Evolutionary conservation across 768 basidiomycete genomes (phyloP).

Genomic region (Rhodocollybia butyracea): DNA sequence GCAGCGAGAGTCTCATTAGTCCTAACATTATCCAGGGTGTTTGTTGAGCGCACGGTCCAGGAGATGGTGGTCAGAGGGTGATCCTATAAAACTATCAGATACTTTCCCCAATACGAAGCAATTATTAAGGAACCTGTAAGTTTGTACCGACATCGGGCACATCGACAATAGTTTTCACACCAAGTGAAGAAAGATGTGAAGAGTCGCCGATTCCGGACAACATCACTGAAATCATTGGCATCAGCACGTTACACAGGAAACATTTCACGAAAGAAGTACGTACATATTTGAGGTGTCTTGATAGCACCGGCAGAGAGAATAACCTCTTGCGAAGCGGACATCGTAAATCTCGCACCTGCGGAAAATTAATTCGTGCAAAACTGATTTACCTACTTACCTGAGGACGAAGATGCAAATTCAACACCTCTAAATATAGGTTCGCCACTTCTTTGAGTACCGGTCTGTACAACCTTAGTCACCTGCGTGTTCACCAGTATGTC

Average conservation of each 20-base stretch:
- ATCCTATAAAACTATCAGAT: conserved; percentile 9
- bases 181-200: neutral
- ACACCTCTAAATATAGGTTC: conserved; percentile 15
- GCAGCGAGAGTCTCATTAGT: conserved; percentile 11
- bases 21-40: conserved; percentile 14
- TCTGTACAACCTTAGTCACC: neutral
- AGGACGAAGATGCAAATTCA: conserved; percentile 12
- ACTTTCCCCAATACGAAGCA: too few species aligned
- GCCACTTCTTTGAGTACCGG: neutral
- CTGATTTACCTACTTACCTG: neutral
- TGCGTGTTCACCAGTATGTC: conserved; percentile 19
- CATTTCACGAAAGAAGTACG: neutral
- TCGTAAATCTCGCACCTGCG: conserved; percentile 3
- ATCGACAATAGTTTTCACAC: conserved; percentile 14
- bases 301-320: conserved; percentile 27
- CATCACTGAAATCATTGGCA: conserved; percentile 15
- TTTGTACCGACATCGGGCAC: conserved; percentile 26
- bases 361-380: neutral
- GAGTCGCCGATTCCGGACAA: conserved; percentile 25
- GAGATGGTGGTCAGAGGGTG: conserved; percentile 11
- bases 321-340: conserved; percentile 23
- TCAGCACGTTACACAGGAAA: neutral
- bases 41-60: conserved; percentile 8
- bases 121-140: too few species aligned
- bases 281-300: conserved; percentile 19